Evolutionary conservation across 2,329 filamentous ascomycete species (phyloP).

Genomic region (Aspergillus fijiensis): DNA sequence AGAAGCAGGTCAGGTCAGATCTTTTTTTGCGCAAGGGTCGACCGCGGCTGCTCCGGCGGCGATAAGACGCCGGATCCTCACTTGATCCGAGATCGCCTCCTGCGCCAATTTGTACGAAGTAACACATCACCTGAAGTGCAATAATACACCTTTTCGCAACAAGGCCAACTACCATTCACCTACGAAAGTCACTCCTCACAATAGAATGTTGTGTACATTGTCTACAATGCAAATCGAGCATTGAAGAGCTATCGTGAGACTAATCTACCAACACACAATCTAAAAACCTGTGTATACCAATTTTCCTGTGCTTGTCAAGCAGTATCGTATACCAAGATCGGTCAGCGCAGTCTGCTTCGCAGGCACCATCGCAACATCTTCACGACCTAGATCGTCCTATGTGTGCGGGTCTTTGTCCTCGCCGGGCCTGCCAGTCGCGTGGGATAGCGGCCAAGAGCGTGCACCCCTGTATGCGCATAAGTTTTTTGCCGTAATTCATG

Average conservation of each 20-base stretch:
- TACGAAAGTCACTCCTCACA: too few relatives aligned
- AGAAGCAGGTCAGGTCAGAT: slow-evolving; percentile 12
- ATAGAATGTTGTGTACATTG: too few relatives aligned
- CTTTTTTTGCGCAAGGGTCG: slow-evolving; percentile 19
- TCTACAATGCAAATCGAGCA: not conserved
- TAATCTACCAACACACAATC: not conserved
- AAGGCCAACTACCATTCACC: not conserved
- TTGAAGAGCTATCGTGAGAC: not conserved
- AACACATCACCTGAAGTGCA: not conserved
- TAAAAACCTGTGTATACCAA: not conserved
- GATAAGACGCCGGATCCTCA: slow-evolving; percentile 26
- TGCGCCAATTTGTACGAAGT: not conserved
- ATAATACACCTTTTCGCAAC: not conserved
- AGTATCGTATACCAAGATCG: not conserved
- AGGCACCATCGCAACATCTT: not conserved
- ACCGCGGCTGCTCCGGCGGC: slow-evolving; percentile 16
- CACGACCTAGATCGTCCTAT: not conserved
- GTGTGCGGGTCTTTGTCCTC: not conserved
- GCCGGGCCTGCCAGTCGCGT: not conserved
- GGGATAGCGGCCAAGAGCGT: not conserved
- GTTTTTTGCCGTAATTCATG: too few relatives aligned
- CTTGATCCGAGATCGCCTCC: slow-evolving; percentile 21
- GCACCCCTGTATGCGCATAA: too few relatives aligned
- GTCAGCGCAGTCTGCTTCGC: not conserved
- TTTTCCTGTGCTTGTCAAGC: not conserved